Evolutionary conservation across 805 yeast species (phyloP).

Genomic region (Yamadazyma phyllophila): DNA sequence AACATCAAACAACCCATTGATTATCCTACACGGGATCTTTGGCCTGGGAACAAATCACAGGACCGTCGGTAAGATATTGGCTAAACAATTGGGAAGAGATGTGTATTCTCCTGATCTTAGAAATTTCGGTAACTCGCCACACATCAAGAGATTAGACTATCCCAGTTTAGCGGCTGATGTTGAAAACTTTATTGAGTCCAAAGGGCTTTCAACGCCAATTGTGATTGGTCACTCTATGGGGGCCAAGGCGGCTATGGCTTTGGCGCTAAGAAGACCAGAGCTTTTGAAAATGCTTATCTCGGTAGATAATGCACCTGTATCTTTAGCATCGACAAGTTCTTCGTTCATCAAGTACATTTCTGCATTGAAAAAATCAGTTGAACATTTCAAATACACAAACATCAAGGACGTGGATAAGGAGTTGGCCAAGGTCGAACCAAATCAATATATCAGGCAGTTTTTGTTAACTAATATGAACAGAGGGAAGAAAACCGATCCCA

Average conservation of each 20-base stretch:
- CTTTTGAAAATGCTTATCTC: slow-evolving; percentile 61
- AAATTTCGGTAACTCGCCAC: slow-evolving; percentile 94
- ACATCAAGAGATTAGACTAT: slow-evolving; percentile 66
- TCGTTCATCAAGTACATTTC: slow-evolving; percentile 67
- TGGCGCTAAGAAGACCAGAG: slow-evolving; percentile 65
- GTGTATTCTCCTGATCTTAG: slow-evolving; percentile 75
- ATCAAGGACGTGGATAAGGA: slow-evolving; percentile 67
- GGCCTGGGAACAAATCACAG: slow-evolving; percentile 83
- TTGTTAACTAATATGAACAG: slow-evolving; percentile 65
- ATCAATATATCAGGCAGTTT: slow-evolving; percentile 67
- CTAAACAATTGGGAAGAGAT: slow-evolving; percentile 48
- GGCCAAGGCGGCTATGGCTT: slow-evolving; percentile 90
- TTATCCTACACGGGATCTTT: slow-evolving; percentile 85
- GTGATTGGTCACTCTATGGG: slow-evolving; percentile 88
- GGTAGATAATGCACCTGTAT: slow-evolving; percentile 90
- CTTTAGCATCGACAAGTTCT: slow-evolving; percentile 46
- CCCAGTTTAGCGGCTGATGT: slow-evolving; percentile 83
- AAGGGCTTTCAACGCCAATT: slow-evolving; percentile 48
- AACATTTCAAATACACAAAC: slow-evolving; percentile 42
- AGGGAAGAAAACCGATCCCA: slow-evolving; percentile 37
- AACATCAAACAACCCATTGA: slow-evolving; percentile 54
- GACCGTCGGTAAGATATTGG: slow-evolving; percentile 64
- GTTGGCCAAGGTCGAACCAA: slow-evolving; percentile 61
- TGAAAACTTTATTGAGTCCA: slow-evolving; percentile 54
- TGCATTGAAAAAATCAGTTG: slow-evolving; percentile 58